Conservation (phyloP, 805 yeast genomes). For the Kuraishia piskuri region DNA sequence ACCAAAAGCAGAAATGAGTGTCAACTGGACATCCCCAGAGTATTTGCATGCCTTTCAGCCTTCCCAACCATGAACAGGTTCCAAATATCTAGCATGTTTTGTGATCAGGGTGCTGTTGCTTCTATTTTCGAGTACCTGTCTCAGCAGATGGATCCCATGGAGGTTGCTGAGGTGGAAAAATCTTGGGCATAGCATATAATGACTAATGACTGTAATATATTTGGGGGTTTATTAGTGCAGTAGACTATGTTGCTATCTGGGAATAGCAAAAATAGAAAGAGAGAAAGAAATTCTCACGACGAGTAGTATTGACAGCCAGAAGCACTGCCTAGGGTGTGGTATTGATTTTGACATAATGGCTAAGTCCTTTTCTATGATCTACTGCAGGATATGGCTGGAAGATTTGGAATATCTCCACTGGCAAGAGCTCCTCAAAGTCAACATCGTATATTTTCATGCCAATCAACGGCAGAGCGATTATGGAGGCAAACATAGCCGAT, state of each 20-base stretch:
- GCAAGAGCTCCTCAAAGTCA: conserved; percentile 32
- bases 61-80: conserved; percentile 29
- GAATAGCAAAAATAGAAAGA: too few species aligned
- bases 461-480: conserved; percentile 32
- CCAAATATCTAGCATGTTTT: conserved; percentile 25
- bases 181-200: neutral
- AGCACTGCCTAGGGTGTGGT: conserved; percentile 7
- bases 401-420: conserved; percentile 24
- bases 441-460: conserved; percentile 23
- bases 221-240: too few species aligned
- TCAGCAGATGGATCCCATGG: neutral
- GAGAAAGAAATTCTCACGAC: neutral
- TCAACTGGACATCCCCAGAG: conserved; percentile 10
- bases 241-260: too few species aligned
- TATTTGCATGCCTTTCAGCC: conserved; percentile 11
- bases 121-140: neutral
- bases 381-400: conserved; percentile 34
- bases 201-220: too few species aligned
- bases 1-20: neutral
- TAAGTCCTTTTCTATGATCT: conserved; percentile 27
- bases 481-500: conserved; percentile 18
- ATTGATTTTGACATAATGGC: conserved; percentile 18
- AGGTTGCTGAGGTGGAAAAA: neutral
- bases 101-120: conserved; percentile 14
- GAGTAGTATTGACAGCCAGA: neutral